Conservation (phyloP, 495 filamentous ascomycete species). For the Podospora appendiculata region DNA sequence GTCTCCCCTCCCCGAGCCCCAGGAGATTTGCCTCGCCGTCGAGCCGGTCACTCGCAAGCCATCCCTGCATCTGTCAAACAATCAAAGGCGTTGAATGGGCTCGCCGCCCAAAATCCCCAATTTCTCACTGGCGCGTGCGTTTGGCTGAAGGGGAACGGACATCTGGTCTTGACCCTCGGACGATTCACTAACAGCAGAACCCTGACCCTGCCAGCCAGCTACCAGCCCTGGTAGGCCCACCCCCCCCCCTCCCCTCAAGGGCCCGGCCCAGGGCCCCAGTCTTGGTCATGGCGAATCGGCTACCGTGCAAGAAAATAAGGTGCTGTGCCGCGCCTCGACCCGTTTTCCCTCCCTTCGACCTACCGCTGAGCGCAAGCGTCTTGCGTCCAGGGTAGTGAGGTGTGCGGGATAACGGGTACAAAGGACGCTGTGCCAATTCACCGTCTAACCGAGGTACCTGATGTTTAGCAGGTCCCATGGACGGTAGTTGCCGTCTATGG, state of each 20-base stretch:
- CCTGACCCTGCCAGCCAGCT: slow-evolving; percentile 14
- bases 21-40: not conserved
- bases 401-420: not conserved
- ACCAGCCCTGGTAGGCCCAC: too few species aligned
- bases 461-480: too few species aligned
- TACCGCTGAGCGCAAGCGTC: not conserved
- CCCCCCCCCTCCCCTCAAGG: too few species aligned
- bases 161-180: slow-evolving; percentile 3
- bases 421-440: not conserved
- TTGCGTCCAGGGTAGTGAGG: slow-evolving; percentile 3
- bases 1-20: too few species aligned
- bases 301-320: slow-evolving; percentile 18
- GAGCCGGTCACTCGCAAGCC: slow-evolving; percentile 12
- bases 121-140: not conserved
- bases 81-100: not conserved
- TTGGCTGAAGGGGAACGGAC: not conserved
- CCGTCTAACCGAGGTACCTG: not conserved
- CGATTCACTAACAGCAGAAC: slow-evolving; percentile 7
- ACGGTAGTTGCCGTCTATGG: too few species aligned
- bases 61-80: slow-evolving; percentile 16
- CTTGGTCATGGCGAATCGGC: slow-evolving; percentile 10
- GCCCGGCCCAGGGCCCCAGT: not conserved
- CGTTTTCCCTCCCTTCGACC: slow-evolving; percentile 10
- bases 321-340: slow-evolving; percentile 17
- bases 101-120: slow-evolving; percentile 1